phyloP scores from a whole-genome alignment of 768 basidiomycete species.

The Tricholoma matsutake region DNA sequence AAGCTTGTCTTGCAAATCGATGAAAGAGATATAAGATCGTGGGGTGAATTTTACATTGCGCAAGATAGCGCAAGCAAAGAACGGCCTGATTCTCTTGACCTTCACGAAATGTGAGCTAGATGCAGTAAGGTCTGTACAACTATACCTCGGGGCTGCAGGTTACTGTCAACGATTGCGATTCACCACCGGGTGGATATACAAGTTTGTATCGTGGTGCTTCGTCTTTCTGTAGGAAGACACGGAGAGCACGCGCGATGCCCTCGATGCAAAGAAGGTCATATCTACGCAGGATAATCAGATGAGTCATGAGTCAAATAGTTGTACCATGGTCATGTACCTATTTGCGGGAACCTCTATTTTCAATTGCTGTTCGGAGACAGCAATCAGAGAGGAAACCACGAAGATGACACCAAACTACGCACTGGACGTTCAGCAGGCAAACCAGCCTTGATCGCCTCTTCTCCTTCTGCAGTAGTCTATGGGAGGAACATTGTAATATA shows the following conservation, averaged over 20 bases:
- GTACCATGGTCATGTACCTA: conserved; percentile 44
- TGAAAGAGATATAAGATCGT: conserved; percentile 91
- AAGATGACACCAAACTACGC: conserved; percentile 21
- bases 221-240: conserved; percentile 73
- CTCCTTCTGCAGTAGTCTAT: conserved; percentile 87
- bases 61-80: conserved; percentile 87
- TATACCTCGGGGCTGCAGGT: conserved; percentile 72
- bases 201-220: conserved; percentile 72
- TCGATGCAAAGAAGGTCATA: conserved; percentile 98
- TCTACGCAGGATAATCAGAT: conserved; percentile 40
- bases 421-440: conserved; percentile 84
- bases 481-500: neutral
- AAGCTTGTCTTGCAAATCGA: conserved; percentile 98
- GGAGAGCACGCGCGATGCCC: conserved; percentile 85
- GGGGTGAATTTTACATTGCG: conserved; percentile 88
- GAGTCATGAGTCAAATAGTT: conserved; percentile 7
- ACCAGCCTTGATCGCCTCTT: conserved; percentile 78
- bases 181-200: conserved; percentile 66
- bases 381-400: neutral
- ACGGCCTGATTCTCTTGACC: conserved; percentile 71
- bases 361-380: conserved; percentile 61
- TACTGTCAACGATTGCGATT: conserved; percentile 61
- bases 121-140: conserved; percentile 6
- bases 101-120: conserved; percentile 44
- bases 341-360: conserved; percentile 99